Base-by-base conservation (phyloP, 257 asterid genomes). In the Solanum chmielewskii region DNA sequence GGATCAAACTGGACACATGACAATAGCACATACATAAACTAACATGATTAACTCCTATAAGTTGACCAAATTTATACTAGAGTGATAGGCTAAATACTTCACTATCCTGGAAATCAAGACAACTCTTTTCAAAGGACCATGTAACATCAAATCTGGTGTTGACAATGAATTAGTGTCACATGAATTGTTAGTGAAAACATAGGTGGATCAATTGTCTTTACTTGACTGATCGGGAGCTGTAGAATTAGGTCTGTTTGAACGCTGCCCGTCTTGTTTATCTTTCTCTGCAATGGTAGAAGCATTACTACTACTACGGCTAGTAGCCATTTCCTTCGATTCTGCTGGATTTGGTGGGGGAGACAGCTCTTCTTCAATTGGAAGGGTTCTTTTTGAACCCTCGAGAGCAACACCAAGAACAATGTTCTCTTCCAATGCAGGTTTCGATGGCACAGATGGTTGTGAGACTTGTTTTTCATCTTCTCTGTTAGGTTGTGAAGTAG, bases 341-440 rank as follows among this genome's bases (percentile, higher is more conserved):
- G 93, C 92, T 6, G 89, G 78, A 83, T 86, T 91, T 71, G 89
- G 71, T 66, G 89, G 88, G 2, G 91, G 70, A 9, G 14, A 89
- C 75, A 83, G 87, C 20, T 89, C 95, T 69, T 94, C 99, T 90
- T 95, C 99, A 44, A 97, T 97, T 47, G 99, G 98, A 35, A 97
- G 95, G 83, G 99, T 97, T 90, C 99, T 93, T 92, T 95, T 97
- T 9, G 98, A 95, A 33, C 99, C 99, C 85, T 94, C 99, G 85
- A 97, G 91, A 81, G 98, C 99, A 89, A 97, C 99, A 29, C 99
- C 99, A 45, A 97, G 98, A 75, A 97, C 98, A 77, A 97, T 94
- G 69, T 95, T 97, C 90, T 97, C 99, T 91, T 96, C 99, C 83
- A 95, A 80, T 80, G 94, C 91, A 59, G 96, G 91, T 85, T 95